Conservation (phyloP, 768 basidiomycete species). For the Daedaleopsis nitida region DNA sequence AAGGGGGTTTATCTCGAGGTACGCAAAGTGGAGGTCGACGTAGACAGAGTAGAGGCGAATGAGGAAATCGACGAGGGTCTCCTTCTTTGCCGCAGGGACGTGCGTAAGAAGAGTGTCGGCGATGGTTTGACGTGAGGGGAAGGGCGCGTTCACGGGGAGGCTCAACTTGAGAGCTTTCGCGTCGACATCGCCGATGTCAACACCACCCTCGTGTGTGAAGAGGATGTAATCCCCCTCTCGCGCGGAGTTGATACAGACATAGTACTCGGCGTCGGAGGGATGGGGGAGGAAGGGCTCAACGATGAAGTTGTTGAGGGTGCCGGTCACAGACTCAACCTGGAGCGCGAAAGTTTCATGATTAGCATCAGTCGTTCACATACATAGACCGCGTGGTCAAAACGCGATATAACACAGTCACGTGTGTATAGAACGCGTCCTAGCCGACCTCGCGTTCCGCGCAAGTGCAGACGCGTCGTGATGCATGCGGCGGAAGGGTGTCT, state of each 20-base stretch:
- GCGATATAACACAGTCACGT: slow-evolving; percentile 9
- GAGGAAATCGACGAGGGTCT: slow-evolving; percentile 93
- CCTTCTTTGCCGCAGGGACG: slow-evolving; percentile 84
- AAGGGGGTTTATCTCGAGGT: slow-evolving; percentile 99
- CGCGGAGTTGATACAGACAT: slow-evolving; percentile 95
- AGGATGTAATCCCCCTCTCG: slow-evolving; percentile 96
- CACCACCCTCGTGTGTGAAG: slow-evolving; percentile 98
- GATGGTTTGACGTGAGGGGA: slow-evolving; percentile 83
- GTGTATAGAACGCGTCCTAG: slow-evolving; percentile 10
- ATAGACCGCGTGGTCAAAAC: background rate
- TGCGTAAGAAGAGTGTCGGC: slow-evolving; percentile 75
- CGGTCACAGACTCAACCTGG: slow-evolving; percentile 92
- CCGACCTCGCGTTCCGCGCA: slow-evolving; percentile 10
- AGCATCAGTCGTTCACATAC: slow-evolving; percentile 6
- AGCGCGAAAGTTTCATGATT: slow-evolving; percentile 15
- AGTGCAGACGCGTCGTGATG: slow-evolving; percentile 14
- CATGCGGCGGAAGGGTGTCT: background rate
- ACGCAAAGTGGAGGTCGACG: slow-evolving; percentile 98
- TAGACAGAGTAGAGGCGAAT: slow-evolving; percentile 95
- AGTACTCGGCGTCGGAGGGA: slow-evolving; percentile 91
- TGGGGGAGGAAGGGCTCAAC: slow-evolving; percentile 99
- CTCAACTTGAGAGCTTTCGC: slow-evolving; percentile 92
- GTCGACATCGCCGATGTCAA: slow-evolving; percentile 98
- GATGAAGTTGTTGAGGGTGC: slow-evolving; percentile 96
- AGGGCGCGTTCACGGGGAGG: slow-evolving; percentile 71